Evolutionary conservation across 306 rosid species (phyloP).

Genomic region (Gastrolobium villosum): DNA sequence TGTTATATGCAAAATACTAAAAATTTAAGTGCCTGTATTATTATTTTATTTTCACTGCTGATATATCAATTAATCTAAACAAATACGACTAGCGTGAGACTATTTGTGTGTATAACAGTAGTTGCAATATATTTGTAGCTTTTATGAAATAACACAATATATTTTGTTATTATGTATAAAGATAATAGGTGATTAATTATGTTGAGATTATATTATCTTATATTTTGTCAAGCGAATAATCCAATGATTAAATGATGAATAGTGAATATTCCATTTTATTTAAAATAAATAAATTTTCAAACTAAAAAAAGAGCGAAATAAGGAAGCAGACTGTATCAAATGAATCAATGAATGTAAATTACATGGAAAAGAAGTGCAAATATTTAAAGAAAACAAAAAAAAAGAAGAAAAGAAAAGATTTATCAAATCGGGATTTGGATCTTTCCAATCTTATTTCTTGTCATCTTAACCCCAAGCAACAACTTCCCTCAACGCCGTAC

Average conservation of each 20-base stretch:
- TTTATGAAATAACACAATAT: background rate
- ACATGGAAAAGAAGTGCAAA: background rate
- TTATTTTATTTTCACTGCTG: background rate
- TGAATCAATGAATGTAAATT: background rate
- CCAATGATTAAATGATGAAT: no score
- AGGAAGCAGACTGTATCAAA: background rate
- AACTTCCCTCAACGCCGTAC: background rate
- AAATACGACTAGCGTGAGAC: background rate
- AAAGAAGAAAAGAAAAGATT: background rate
- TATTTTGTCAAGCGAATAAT: no score
- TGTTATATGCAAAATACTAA: no score
- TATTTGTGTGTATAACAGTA: no score
- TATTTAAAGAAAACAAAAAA: background rate
- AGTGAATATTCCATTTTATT: background rate
- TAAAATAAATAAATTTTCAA: background rate
- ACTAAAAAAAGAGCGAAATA: background rate
- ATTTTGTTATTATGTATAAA: background rate
- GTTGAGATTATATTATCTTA: background rate
- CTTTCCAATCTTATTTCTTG: background rate
- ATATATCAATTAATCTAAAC: background rate
- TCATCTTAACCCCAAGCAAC: constrained; percentile 15
- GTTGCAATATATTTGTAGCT: background rate
- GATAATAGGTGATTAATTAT: background rate
- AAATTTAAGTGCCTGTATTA: background rate
- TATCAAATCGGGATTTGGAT: background rate